phyloP scores from a whole-genome alignment of 192 early-diverging fungal genomes.

The Chytriomyces hyalinus region DNA sequence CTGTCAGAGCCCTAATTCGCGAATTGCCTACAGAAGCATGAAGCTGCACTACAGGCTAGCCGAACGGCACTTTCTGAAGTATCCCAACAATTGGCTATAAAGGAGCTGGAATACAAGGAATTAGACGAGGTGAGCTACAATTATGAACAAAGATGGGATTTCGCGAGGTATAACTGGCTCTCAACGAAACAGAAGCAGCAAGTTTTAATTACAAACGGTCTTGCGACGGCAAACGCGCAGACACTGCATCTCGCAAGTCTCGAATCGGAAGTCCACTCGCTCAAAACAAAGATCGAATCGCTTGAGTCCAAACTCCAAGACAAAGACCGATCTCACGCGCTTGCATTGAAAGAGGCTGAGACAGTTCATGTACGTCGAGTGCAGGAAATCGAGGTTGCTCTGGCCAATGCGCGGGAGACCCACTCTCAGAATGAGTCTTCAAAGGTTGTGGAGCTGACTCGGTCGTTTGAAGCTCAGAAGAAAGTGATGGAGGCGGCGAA shows the following conservation, averaged over 20 bases:
- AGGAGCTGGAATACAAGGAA: no score
- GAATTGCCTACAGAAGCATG: background rate
- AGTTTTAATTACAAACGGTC: background rate
- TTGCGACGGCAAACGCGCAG: constrained; percentile 17
- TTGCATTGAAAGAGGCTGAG: constrained; percentile 5
- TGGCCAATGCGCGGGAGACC: background rate
- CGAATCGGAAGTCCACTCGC: constrained; percentile 16
- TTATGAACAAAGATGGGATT: background rate
- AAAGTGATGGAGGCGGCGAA: constrained; percentile 2
- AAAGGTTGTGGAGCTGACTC: background rate
- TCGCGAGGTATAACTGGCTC: background rate
- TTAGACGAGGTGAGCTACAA: no score
- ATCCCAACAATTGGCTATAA: no score
- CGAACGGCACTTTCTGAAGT: no score
- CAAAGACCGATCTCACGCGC: background rate
- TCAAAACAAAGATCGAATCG: background rate
- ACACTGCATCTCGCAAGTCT: constrained; percentile 10
- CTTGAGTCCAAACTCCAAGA: background rate
- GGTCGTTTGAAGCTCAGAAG: background rate
- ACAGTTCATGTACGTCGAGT: background rate
- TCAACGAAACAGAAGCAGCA: constrained; percentile 2
- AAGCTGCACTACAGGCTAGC: no score
- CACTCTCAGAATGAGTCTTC: background rate
- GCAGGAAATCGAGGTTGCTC: background rate
- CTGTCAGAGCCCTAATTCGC: background rate